Percentiles rank a stretch among this genome's conserved stretches.
phyloP scores from a whole-genome alignment of 495 filamentous ascomycete species.

The Emericellopsis terricola region DNA sequence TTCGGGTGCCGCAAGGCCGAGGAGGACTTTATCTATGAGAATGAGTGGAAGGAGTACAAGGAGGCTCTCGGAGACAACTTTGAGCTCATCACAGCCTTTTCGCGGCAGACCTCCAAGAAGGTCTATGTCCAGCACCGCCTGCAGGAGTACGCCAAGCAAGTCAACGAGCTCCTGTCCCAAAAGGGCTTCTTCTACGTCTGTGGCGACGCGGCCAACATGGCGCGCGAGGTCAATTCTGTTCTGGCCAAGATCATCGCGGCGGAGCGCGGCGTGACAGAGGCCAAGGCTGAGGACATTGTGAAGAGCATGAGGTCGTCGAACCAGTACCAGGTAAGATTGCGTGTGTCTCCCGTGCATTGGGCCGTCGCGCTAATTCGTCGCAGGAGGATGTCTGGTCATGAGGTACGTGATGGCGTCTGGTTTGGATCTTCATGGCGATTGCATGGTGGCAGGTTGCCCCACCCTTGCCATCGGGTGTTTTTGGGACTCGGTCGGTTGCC shows the following conservation, averaged over 20 bases:
- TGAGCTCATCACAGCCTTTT: slow-evolving; percentile 82
- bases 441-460: too few species aligned
- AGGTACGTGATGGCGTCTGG: slow-evolving; percentile 5
- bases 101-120: slow-evolving; percentile 66
- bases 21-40: slow-evolving; percentile 85
- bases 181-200: slow-evolving; percentile 98
- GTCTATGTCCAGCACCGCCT: slow-evolving; percentile 95
- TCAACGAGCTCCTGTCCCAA: slow-evolving; percentile 71
- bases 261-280: slow-evolving; percentile 59
- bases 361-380: too few species aligned
- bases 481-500: too few species aligned
- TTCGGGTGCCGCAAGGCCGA: slow-evolving; percentile 73
- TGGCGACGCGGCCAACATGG: slow-evolving; percentile 97
- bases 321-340: slow-evolving; percentile 66
- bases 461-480: too few species aligned
- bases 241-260: slow-evolving; percentile 71
- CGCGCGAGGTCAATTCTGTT: slow-evolving; percentile 78
- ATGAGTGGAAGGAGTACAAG: slow-evolving; percentile 84
- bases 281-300: slow-evolving; percentile 86
- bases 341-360: background rate
- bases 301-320: slow-evolving; percentile 87
- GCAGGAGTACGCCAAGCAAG: slow-evolving; percentile 59
- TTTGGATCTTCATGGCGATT: too few species aligned
- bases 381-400: slow-evolving; percentile 85
- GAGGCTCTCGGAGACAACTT: slow-evolving; percentile 71